Evolutionary conservation across 176 grass and related monocot genomes (phyloP), one percentile per base, ranked within the genome.

Genomic region (Secale cereale): DNA sequence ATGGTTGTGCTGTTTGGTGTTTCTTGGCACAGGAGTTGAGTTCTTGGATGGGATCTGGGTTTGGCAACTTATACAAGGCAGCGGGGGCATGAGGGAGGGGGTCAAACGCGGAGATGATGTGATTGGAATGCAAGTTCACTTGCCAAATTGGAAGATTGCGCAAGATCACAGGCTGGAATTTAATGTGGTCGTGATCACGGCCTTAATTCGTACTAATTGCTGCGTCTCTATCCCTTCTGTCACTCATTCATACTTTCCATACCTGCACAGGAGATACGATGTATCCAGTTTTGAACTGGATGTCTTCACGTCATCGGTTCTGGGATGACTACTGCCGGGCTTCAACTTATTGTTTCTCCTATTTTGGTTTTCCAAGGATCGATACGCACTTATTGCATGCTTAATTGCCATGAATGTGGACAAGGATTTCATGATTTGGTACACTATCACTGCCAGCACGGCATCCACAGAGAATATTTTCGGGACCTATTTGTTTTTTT

Each of bases 141-240:
- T 90, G 33, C 88, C 32, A 86, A 82, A 57, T 65, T 46, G 45
- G 56, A 62, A 79, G 79, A 86, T 86, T 20, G 1, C 8, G 79
- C 56, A 59, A 59, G 83, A 90, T 90, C 48, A 52, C 48, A 52
- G 48, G 48, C 41, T 30, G 35, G 12, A 7, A 41, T 66, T 74
- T 83, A 83, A 90, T 83, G 82, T 76, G 82, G 59, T 74, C 17
- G 68, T 85, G 59, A 81, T 89, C 70, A 72, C 32, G 19, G 65
- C 31, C 4, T 25, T 82, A 86, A 82, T 73, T 59, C 57, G 3
- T 52, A 52, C 8, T 57, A 86, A 82, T 28, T 72, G 8, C n/a
- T 16, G 27, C 73, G 62, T 76, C 70, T 63, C 39, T 59, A 74
- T 46, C 67, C 52, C 30, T 8, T 56, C 35, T 82, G 9, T 80